Percentiles rank a stretch among this genome's conserved stretches.
Conservation (phyloP, 2,329 filamentous ascomycete species). For the Tolypocladium paradoxum region DNA sequence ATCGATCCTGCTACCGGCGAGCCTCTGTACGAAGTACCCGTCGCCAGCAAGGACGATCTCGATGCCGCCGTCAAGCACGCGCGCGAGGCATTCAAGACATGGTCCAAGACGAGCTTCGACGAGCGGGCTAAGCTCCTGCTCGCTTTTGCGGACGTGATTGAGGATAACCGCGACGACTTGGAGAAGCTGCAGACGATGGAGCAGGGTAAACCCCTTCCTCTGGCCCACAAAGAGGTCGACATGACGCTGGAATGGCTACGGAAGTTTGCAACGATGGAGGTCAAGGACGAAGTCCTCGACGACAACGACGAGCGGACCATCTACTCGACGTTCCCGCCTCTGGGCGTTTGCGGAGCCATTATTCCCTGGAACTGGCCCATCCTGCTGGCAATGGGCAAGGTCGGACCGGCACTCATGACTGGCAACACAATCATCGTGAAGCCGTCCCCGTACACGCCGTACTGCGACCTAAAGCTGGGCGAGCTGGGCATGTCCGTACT, state of each 20-base stretch:
- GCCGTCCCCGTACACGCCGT: constrained; percentile 47
- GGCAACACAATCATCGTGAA: constrained; percentile 47
- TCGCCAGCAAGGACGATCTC: constrained; percentile 16
- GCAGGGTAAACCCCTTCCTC: constrained; percentile 11
- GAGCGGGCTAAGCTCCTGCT: constrained; percentile 14
- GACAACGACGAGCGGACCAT: constrained; percentile 16
- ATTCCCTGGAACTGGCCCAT: constrained; percentile 39
- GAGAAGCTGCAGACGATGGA: constrained; percentile 12
- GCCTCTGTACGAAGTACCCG: constrained; percentile 18
- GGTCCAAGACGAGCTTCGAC: constrained; percentile 15
- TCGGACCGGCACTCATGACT: constrained; percentile 44
- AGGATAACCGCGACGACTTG: constrained; percentile 12
- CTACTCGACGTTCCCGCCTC: constrained; percentile 14
- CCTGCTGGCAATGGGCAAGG: constrained; percentile 37
- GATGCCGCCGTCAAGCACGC: constrained; percentile 17
- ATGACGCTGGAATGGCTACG: constrained; percentile 14
- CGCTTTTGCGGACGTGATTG: constrained; percentile 15
- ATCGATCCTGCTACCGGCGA: constrained; percentile 21
- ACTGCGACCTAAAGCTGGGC: constrained; percentile 45
- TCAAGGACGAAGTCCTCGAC: constrained; percentile 26
- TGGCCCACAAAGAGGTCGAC: constrained; percentile 10
- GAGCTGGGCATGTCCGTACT: constrained; percentile 47
- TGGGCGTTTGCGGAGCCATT: constrained; percentile 34
- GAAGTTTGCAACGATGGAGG: constrained; percentile 15
- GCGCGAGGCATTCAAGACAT: constrained; percentile 15